These are phyloP conservation scores for Podaxis sp. DNA, from an alignment of 768 basidiomycete genomes.

Conservation along the genomic window DNA sequence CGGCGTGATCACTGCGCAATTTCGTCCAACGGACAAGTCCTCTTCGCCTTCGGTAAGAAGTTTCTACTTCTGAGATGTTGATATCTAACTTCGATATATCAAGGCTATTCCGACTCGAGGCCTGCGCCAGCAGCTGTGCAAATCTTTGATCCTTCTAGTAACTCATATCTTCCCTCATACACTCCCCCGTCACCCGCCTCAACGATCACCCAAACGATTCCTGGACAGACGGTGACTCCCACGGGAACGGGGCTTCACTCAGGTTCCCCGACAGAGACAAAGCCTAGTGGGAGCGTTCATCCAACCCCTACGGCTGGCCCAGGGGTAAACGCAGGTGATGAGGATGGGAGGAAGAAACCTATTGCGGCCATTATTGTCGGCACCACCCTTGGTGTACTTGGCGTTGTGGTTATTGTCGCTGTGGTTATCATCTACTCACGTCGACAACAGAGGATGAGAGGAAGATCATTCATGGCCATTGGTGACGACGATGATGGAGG, in stretches of 20 bases:
- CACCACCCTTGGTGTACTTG: conserved; percentile 59
- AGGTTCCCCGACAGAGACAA: neutral
- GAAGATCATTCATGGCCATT: conserved; percentile 29
- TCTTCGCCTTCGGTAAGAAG: conserved; percentile 77
- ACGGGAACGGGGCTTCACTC: conserved; percentile 10
- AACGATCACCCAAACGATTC: conserved; percentile 4
- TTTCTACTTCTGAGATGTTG: neutral
- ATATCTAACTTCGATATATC: neutral
- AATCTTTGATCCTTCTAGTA: conserved; percentile 49
- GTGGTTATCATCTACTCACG: conserved; percentile 46
- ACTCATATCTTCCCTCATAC: conserved; percentile 43
- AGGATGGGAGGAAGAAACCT: conserved; percentile 17
- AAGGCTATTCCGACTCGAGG: conserved; percentile 48
- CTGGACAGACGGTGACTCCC: neutral
- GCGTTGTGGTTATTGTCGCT: conserved; percentile 43
- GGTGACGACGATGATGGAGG: conserved; percentile 26
- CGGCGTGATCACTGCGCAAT: conserved; percentile 78
- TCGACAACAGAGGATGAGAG: conserved; percentile 26
- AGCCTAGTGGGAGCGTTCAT: conserved; percentile 13
- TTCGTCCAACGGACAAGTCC: conserved; percentile 54
- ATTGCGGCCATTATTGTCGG: conserved; percentile 60
- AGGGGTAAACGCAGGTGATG: conserved; percentile 19
- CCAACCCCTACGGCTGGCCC: conserved; percentile 25
- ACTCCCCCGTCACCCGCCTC: conserved; percentile 34
- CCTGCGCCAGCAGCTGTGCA: conserved; percentile 57